Base-by-base conservation (phyloP, 2,329 filamentous ascomycete genomes). In the Purpureocillium lavendulum region DNA sequence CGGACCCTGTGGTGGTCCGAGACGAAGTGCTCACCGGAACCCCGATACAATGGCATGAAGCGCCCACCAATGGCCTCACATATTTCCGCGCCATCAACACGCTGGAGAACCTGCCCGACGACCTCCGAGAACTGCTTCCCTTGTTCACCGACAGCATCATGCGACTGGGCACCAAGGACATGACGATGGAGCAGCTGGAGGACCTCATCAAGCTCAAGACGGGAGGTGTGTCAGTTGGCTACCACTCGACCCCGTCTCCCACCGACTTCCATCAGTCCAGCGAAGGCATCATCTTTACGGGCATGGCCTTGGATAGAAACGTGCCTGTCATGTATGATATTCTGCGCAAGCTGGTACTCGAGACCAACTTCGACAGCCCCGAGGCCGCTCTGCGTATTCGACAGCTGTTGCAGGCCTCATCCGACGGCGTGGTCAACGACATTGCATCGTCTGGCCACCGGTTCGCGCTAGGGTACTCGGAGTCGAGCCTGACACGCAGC, bases 191-290 rank as follows among this genome's bases (percentile, higher is more conserved):
- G 59, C 82, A 96, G 59, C 76, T 97, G 38, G 92, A 98, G 61
- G 92, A 97, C 55, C 65, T 89, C 40, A 96, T 98, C 60, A 97
- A 97, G 61, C 73, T 97, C 24, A 94, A 94, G 66, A 97, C 92
- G 2, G 92, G 92, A 15, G 92, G 92, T 9, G 77, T 98, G 30
- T 85, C 82, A 3, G 80, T 94, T 13, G 81, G 84, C 2, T 89
- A 95, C 50, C 85, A 94, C 62, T 77, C 83, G n/a, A 80, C 83
- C 0, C 77, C 89, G 0, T 87, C 81, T 3, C 87, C 90, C 1
- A 73, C 73, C 2, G 77, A 90, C 48, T 78, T 86, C 40, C 71
- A 75, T 24, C 68, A 74, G 18, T 84, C 81, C 8, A 80, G 76
- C 14, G 92, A 98, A 62, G 92, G 92, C 1, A 67, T 98, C 18